A percentile compares a stretch with the other conserved stretches of the same genome.
phyloP scores from a whole-genome alignment of 1,284 basidiomycete species.

The Ganoderma lingzhi region DNA sequence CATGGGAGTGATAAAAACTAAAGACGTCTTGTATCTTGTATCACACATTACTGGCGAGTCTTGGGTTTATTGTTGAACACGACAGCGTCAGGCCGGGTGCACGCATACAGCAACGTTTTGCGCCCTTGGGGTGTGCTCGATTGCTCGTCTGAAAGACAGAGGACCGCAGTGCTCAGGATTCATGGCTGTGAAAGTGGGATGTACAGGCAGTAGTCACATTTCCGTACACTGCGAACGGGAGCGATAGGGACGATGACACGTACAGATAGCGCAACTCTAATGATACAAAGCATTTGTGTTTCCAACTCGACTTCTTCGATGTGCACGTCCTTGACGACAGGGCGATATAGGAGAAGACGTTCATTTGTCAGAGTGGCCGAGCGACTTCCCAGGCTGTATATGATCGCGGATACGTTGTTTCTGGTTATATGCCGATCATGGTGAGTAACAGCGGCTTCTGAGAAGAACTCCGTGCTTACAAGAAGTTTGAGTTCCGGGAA shows the following conservation, averaged over 20 bases:
- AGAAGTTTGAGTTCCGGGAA: constrained; percentile 91
- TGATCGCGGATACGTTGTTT: constrained; percentile 89
- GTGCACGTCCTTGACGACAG: background rate
- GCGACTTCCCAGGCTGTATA: constrained; percentile 77
- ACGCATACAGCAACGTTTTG: background rate
- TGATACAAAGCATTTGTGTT: constrained; percentile 4
- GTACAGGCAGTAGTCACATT: background rate
- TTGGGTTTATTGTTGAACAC: background rate
- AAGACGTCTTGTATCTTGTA: background rate
- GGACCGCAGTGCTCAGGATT: background rate
- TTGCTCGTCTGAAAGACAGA: background rate
- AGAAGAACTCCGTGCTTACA: constrained; percentile 51
- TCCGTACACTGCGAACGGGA: background rate
- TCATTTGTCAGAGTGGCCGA: constrained; percentile 84
- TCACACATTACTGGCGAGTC: background rate
- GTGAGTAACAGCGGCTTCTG: background rate
- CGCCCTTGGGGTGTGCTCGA: too few species aligned
- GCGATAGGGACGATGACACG: constrained; percentile 12
- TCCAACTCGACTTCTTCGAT: background rate
- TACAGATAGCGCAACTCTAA: constrained; percentile 7
- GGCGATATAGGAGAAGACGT: background rate
- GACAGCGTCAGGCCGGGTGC: too few species aligned
- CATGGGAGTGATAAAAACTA: background rate
- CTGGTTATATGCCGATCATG: constrained; percentile 45
- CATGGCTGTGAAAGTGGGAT: constrained; percentile 5